A percentile compares a stretch with the other conserved stretches of the same genome.
These are phyloP conservation scores for Gaeumannomyces tritici DNA, from an alignment of 2,329 filamentous ascomycete genomes.

Conservation along the genomic window DNA sequence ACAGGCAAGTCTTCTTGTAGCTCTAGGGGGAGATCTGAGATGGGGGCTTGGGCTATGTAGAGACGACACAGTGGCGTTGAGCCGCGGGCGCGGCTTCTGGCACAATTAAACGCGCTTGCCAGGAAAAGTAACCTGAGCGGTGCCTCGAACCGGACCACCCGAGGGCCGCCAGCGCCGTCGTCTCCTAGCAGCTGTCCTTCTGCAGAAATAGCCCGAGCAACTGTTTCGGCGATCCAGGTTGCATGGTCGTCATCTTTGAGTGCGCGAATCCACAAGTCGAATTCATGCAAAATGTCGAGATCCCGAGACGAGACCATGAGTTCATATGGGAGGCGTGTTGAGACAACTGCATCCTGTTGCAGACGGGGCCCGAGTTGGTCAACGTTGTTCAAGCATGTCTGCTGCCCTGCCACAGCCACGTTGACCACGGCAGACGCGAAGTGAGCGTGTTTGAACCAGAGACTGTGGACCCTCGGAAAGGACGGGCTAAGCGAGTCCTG, in stretches of 20 bases:
- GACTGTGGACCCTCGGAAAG: background rate
- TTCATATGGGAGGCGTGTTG: slow-evolving; percentile 28
- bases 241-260: background rate
- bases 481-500: background rate
- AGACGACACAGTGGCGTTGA: slow-evolving; percentile 31
- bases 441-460: background rate
- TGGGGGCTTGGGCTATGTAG: slow-evolving; percentile 77
- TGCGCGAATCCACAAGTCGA: slow-evolving; percentile 8
- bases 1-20: slow-evolving; percentile 59
- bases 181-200: background rate
- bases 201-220: background rate
- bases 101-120: slow-evolving; percentile 39
- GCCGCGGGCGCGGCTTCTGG: background rate
- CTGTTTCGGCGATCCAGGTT: background rate
- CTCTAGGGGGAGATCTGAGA: slow-evolving; percentile 54
- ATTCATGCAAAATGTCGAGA: background rate
- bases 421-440: background rate
- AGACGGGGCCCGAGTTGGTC: background rate
- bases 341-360: slow-evolving; percentile 13
- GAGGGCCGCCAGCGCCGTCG: background rate
- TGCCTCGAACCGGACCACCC: slow-evolving; percentile 37
- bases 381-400: background rate
- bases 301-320: slow-evolving; percentile 14
- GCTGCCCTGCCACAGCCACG: too few relatives aligned
- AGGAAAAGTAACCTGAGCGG: slow-evolving; percentile 55